These are phyloP conservation scores for Croton setiger DNA, from an alignment of 441 rosid species.

Conservation along the genomic window DNA sequence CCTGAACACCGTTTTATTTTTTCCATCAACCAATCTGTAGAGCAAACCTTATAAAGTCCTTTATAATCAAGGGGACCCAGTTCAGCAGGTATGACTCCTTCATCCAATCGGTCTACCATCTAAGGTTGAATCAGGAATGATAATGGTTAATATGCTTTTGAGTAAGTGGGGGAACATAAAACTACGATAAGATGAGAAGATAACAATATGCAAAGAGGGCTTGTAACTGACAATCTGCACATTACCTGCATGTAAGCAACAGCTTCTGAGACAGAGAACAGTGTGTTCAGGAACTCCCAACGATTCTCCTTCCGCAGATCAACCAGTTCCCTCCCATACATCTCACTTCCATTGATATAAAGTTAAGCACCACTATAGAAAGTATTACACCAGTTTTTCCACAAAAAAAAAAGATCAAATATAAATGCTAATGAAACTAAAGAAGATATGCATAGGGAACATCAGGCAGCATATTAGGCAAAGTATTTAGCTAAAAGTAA, in stretches of 20 bases:
- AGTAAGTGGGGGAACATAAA: neutral
- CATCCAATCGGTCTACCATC: constrained; percentile 96
- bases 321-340: constrained; percentile 93
- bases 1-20: neutral
- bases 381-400: constrained; percentile 29
- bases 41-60: constrained; percentile 80
- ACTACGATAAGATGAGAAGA: neutral
- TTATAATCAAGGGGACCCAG: constrained; percentile 81
- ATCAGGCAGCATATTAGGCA: neutral
- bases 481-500: neutral
- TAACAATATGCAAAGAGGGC: neutral
- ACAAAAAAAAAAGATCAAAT: constrained; percentile 17
- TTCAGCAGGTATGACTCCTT: constrained; percentile 69
- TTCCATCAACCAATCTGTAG: constrained; percentile 14
- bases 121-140: constrained; percentile 31
- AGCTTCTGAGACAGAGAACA: constrained; percentile 97
- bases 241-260: constrained; percentile 94
- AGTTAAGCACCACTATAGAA: constrained; percentile 35
- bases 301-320: constrained; percentile 89
- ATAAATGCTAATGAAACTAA: constrained; percentile 13
- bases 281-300: constrained; percentile 93
- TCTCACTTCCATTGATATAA: constrained; percentile 66
- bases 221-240: neutral
- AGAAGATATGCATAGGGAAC: constrained; percentile 11
- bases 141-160: constrained; percentile 13